Conservation (phyloP, 2,329 filamentous ascomycete species). For the Ceratocystis eucalypticola region DNA sequence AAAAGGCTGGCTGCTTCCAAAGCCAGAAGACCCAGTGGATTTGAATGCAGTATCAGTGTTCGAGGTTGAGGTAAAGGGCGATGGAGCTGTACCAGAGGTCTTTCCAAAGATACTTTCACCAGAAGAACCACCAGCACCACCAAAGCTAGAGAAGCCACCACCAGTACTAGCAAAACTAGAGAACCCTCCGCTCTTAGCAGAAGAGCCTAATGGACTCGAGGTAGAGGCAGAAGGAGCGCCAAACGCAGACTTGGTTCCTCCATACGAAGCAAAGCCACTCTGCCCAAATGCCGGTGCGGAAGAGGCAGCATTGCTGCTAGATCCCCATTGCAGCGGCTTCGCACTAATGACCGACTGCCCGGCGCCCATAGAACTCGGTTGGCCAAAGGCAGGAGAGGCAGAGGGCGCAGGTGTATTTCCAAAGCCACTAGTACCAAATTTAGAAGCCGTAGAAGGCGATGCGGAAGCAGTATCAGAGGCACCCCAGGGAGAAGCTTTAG, state of each 20-base stretch:
- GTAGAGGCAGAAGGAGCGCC: conserved; percentile 22
- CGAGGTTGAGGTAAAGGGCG: conserved; percentile 22
- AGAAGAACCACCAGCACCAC: conserved; percentile 23
- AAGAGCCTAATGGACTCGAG: conserved; percentile 13
- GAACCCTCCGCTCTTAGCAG: conserved; percentile 34
- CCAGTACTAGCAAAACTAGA: conserved; percentile 38
- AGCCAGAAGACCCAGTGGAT: conserved; percentile 26
- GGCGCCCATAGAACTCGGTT: conserved; percentile 33
- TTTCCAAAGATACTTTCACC: conserved; percentile 23
- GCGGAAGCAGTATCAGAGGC: conserved; percentile 27
- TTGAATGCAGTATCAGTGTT: conserved; percentile 27
- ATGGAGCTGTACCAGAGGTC: conserved; percentile 21
- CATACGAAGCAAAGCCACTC: conserved; percentile 40
- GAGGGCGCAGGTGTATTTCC: conserved; percentile 27
- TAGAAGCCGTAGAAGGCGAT: conserved; percentile 26
- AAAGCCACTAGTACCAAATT: conserved; percentile 36
- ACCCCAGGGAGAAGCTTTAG: conserved; percentile 31
- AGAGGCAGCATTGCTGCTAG: conserved; percentile 22
- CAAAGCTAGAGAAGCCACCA: conserved; percentile 41
- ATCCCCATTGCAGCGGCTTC: conserved; percentile 6
- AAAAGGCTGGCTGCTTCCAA: conserved; percentile 39
- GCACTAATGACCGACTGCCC: not conserved
- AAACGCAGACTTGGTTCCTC: conserved; percentile 27
- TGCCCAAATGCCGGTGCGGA: conserved; percentile 27
- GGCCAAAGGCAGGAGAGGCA: conserved; percentile 35